phyloP scores from a whole-genome alignment of 257 asterid species.

The Nicotiana obtusifolia region DNA sequence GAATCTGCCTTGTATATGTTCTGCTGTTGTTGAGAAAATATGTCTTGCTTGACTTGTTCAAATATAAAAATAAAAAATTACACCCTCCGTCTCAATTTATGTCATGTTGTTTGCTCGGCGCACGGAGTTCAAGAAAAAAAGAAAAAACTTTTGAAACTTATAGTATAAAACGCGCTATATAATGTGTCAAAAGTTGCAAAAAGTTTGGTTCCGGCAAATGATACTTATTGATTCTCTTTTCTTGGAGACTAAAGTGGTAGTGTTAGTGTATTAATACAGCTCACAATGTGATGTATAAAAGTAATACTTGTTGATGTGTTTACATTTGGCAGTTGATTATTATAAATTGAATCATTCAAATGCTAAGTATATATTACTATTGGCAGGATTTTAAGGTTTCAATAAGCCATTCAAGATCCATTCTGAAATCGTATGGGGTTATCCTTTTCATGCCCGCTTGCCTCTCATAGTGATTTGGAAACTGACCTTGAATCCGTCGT shows the following conservation, averaged over 20 bases:
- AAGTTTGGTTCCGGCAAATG: neutral
- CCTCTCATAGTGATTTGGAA: conserved; percentile 44
- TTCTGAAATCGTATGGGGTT: conserved; percentile 67
- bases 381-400: conserved; percentile 32
- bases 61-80: neutral
- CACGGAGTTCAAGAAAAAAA: too few relatives aligned
- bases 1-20: neutral
- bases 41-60: conserved; percentile 5
- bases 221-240: neutral
- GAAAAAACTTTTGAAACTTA: too few relatives aligned
- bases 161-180: too few relatives aligned
- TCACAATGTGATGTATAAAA: neutral
- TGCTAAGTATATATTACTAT: conserved; percentile 10
- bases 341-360: neutral
- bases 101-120: too few relatives aligned
- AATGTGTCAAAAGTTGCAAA: neutral
- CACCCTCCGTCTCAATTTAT: too few relatives aligned
- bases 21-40: neutral
- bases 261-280: neutral
- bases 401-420: conserved; percentile 16
- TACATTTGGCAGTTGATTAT: neutral
- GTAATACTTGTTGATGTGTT: neutral
- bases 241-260: neutral
- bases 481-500: conserved; percentile 45
- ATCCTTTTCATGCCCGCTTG: conserved; percentile 54